phyloP scores from a whole-genome alignment of 2,329 filamentous ascomycete species.

The Neonectria punicea region DNA sequence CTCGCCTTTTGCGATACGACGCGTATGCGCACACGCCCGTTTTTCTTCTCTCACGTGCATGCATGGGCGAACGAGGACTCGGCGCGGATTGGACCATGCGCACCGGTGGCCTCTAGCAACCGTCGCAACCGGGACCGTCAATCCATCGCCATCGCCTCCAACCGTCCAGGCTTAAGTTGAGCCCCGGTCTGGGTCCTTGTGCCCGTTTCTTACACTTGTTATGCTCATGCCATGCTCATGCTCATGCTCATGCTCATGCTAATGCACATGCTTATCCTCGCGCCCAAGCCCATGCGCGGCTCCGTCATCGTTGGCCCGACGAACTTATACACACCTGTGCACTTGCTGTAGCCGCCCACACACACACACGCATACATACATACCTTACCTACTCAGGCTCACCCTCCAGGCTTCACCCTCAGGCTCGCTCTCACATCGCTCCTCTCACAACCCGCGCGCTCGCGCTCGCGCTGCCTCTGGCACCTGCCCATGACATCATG shows the following conservation, averaged over 20 bases:
- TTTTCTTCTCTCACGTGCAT: conserved; percentile 9
- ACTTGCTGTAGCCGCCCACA: not conserved
- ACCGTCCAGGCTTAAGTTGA: not conserved
- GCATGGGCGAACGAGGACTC: not conserved
- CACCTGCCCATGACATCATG: conserved; percentile 43
- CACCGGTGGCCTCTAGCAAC: conserved; percentile 16
- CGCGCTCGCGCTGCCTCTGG: conserved; percentile 25
- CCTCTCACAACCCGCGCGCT: conserved; percentile 16
- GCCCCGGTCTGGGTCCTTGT: not conserved
- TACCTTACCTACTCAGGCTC: not conserved
- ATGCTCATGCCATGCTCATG: not conserved
- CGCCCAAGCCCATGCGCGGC: conserved; percentile 5
- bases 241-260: not conserved
- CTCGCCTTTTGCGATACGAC: conserved; percentile 13
- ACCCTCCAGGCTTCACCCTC: not conserved
- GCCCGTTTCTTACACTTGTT: not conserved
- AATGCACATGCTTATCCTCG: not conserved
- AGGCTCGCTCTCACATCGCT: not conserved
- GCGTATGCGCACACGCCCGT: conserved; percentile 9
- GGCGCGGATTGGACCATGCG: conserved; percentile 15
- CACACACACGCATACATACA: no score
- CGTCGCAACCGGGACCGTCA: not conserved
- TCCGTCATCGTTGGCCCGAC: conserved; percentile 18
- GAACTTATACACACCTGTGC: conserved; percentile 11
- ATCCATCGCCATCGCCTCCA: not conserved